Base-by-base conservation (phyloP, 1,284 basidiomycete species). In the Cerioporus squamosus region DNA sequence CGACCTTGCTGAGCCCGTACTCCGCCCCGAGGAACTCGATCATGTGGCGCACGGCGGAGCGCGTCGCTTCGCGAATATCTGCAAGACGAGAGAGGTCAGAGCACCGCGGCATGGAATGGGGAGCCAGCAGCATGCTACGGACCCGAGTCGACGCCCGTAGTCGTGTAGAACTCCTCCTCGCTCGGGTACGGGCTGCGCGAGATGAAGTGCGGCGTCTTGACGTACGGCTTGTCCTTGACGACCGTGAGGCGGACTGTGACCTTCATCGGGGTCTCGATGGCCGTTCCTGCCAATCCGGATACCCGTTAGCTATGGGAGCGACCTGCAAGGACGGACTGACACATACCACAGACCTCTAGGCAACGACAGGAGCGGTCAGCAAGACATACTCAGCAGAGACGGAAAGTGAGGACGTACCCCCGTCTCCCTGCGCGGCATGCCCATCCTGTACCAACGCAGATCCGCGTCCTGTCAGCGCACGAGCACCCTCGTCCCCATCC, bases 391-490 rank as follows among this genome's bases (percentile, higher is more conserved):
- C 22, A 29, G 44, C 31, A 42, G 15, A 20, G 3, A 36, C 26
- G 51, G 49, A 38, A 62, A 38, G 44, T 26, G 10, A 60, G 18
- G 17, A 71, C 77, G 61, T 60, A 83, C 85, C 85, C 68, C 85
- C 85, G 64, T 87, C 85, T 7, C 85, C 85, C 71, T 86, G 85
- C 2, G 82, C 84, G 6, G 83, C 85, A 70, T 87, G 85, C 1
- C 85, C 85, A 59, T 87, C 85, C 84, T 86, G 55, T 14, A 31
- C 10, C 12, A 1, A 53, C 23, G 18, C n/a, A n/a, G 22, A 49
- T 39, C 9, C 33, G 14, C 4, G 5, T 29, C 29, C 33, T 14
- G 33, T 36, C 33, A 36, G 33, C 15, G 33, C 33, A 36, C 1
- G 14, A 36, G 33, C 33, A 29, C 29, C 29, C 26, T 2, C 1